Evolutionary conservation across 352 stramenopile genomes (phyloP).

Genomic region (Lagenidium sp.): DNA sequence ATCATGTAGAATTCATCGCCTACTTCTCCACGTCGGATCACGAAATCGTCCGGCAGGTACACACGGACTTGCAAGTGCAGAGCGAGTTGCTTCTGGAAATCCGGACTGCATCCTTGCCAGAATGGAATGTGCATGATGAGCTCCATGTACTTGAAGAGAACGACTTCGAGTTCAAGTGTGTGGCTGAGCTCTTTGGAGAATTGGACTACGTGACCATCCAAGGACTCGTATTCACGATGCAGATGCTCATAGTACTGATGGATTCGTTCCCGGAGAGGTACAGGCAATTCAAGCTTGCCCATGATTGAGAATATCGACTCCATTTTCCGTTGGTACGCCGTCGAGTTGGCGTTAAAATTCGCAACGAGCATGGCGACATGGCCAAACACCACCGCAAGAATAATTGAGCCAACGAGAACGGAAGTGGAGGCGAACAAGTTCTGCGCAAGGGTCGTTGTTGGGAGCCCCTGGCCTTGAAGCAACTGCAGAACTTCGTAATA

Average conservation of each 20-base stretch:
- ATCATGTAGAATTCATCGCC: constrained; percentile 65
- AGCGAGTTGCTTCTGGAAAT: constrained; percentile 66
- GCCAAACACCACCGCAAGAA: constrained; percentile 57
- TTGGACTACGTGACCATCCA: constrained; percentile 35
- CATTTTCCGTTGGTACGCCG: constrained; percentile 60
- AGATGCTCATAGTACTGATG: constrained; percentile 67
- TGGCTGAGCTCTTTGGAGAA: constrained; percentile 51
- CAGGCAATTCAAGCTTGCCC: constrained; percentile 36
- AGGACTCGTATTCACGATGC: constrained; percentile 53
- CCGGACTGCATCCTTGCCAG: constrained; percentile 34
- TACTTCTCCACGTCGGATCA: constrained; percentile 48
- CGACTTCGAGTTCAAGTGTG: constrained; percentile 54
- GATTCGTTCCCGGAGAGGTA: constrained; percentile 38
- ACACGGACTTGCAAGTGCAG: constrained; percentile 41
- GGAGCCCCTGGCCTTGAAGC: constrained; percentile 43
- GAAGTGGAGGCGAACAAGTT: constrained; percentile 33
- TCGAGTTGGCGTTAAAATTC: constrained; percentile 45
- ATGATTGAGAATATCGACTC: constrained; percentile 54
- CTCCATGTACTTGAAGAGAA: constrained; percentile 70
- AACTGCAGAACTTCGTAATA: constrained; percentile 43
- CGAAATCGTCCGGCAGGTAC: constrained; percentile 68
- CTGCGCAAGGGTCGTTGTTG: constrained; percentile 15
- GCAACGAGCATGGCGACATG: constrained; percentile 54
- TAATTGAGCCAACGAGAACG: constrained; percentile 41
- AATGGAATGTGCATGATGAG: constrained; percentile 50